Evolutionary conservation across 2,329 filamentous ascomycete species (phyloP).

Genomic region (Ophiocordyceps camponoti-saundersi): DNA sequence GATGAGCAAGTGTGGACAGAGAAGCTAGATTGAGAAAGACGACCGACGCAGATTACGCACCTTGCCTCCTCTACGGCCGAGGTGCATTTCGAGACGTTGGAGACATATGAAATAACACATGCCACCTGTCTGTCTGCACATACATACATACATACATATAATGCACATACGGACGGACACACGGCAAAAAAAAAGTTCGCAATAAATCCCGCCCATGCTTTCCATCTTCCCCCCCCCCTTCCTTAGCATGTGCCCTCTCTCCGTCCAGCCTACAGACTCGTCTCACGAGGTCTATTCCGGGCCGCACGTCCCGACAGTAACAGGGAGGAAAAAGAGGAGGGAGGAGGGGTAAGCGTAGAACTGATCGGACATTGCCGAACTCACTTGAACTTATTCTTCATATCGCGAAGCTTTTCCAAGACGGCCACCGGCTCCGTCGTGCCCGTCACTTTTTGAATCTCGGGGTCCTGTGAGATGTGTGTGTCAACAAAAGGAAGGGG

Average conservation of each 20-base stretch:
- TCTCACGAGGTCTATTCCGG: no score
- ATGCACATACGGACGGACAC: not conserved
- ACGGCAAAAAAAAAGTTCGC: not conserved
- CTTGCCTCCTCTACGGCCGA: not conserved
- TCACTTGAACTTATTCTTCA: conserved; percentile 70
- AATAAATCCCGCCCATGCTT: not conserved
- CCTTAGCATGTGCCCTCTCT: not conserved
- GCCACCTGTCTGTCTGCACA: conserved; percentile 2
- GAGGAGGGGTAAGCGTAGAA: no score
- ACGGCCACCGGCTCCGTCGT: conserved; percentile 67
- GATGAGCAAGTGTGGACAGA: conserved; percentile 52
- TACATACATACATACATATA: conserved; percentile 2
- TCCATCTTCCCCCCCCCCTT: not conserved
- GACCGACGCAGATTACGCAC: conserved; percentile 1
- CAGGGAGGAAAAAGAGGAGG: no score
- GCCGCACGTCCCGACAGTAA: no score
- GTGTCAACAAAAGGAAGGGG: no score
- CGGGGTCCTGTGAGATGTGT: conserved; percentile 43
- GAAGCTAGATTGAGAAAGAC: conserved; percentile 41
- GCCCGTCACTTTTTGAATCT: conserved; percentile 69
- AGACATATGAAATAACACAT: not conserved
- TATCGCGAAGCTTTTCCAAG: conserved; percentile 70
- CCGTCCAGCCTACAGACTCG: no score
- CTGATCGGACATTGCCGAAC: conserved; percentile 4
- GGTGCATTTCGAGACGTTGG: conserved; percentile 10